These are phyloP conservation scores for Skeletonema costatum DNA, from an alignment of 108 stramenopile species.

Conservation along the genomic window DNA sequence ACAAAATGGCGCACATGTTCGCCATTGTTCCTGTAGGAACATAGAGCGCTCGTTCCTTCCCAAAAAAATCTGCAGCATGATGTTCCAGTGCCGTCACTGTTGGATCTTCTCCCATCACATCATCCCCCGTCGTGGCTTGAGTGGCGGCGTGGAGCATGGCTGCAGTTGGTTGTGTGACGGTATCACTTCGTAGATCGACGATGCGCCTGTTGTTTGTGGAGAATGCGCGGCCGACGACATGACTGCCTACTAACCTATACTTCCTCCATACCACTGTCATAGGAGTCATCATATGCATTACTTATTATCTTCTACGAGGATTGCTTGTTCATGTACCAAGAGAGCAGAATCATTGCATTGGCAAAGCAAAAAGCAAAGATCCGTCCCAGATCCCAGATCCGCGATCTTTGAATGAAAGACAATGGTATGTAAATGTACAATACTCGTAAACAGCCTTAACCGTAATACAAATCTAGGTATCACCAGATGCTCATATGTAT, in stretches of 20 bases:
- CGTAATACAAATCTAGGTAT: too few relatives aligned
- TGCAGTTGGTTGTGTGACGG: conserved; percentile 90
- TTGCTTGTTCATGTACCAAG: too few relatives aligned
- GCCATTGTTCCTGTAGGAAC: conserved; percentile 97
- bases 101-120: conserved; percentile 97
- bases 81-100: conserved; percentile 86
- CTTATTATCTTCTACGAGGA: background rate
- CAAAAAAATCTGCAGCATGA: conserved; percentile 85
- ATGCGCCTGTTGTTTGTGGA: conserved; percentile 14
- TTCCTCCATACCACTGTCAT: background rate
- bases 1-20: conserved; percentile 89
- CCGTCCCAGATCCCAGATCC: too few relatives aligned
- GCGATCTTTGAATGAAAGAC: too few relatives aligned
- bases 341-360: too few relatives aligned
- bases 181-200: conserved; percentile 93
- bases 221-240: background rate
- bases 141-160: conserved; percentile 71
- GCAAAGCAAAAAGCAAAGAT: too few relatives aligned
- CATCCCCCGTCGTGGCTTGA: conserved; percentile 89
- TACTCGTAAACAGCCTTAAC: too few relatives aligned
- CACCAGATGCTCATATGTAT: too few relatives aligned
- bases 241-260: background rate
- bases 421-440: too few relatives aligned
- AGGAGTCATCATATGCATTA: background rate
- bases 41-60: conserved; percentile 92